Evolutionary conservation across 83 land plant species (phyloP).

Genomic region (Larix sibirica): DNA sequence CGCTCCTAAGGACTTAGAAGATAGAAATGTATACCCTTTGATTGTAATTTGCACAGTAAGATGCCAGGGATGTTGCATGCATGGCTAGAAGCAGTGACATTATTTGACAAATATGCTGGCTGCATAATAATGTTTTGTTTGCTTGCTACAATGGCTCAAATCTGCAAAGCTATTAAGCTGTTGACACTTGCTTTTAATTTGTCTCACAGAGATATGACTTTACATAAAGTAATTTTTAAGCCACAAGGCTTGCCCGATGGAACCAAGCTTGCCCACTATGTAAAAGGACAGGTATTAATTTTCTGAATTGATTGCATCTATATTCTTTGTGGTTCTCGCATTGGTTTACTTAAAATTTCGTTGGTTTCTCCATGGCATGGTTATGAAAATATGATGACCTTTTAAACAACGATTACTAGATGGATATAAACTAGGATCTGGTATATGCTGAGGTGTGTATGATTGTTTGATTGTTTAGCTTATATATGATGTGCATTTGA

Average conservation of each 20-base stretch:
- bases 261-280: slow-evolving; percentile 75
- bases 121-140: neutral
- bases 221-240: slow-evolving; percentile 77
- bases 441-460: slow-evolving; percentile 71
- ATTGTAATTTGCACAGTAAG: neutral
- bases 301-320: neutral
- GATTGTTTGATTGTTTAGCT: neutral
- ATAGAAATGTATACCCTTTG: neutral
- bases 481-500: neutral
- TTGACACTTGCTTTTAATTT: neutral
- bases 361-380: neutral
- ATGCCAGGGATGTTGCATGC: neutral
- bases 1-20: neutral
- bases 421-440: slow-evolving; percentile 77
- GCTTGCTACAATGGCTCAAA: neutral
- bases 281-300: slow-evolving; percentile 59
- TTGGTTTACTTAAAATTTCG: neutral
- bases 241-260: slow-evolving; percentile 75
- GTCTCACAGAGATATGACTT: slow-evolving; percentile 46
- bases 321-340: neutral
- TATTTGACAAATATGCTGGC: neutral
- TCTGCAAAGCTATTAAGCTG: neutral
- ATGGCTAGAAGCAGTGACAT: neutral
- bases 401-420: slow-evolving; percentile 65
- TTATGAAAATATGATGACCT: slow-evolving; percentile 2